phyloP scores from a whole-genome alignment of 768 basidiomycete genomes.

The Pleurotus platypus region DNA sequence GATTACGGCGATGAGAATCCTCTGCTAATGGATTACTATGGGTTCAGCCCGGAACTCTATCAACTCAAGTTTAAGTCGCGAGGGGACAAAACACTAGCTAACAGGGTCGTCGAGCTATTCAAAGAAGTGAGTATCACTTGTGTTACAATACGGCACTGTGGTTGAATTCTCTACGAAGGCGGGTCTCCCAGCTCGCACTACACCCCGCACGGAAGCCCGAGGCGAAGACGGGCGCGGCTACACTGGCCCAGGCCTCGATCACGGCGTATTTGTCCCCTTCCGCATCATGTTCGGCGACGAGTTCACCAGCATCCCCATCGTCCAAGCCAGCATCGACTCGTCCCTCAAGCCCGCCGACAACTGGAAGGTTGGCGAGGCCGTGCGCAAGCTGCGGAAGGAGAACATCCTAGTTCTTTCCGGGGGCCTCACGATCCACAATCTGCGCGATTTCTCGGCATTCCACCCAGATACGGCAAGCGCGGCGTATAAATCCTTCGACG shows the following conservation, averaged over 20 bases:
- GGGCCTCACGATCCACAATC: slow-evolving; percentile 66
- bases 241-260: slow-evolving; percentile 64
- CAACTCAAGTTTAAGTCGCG: slow-evolving; percentile 62
- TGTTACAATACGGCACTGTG: neutral
- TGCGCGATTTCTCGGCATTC: slow-evolving; percentile 51
- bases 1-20: slow-evolving; percentile 79
- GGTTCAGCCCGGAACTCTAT: slow-evolving; percentile 59
- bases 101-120: slow-evolving; percentile 58
- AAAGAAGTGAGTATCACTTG: slow-evolving; percentile 34
- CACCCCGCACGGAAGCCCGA: slow-evolving; percentile 46
- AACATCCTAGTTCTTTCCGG: slow-evolving; percentile 69
- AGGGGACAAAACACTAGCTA: slow-evolving; percentile 55
- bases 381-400: slow-evolving; percentile 57
- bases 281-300: slow-evolving; percentile 72
- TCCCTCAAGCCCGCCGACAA: slow-evolving; percentile 57
- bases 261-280: slow-evolving; percentile 82
- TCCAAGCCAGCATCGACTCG: slow-evolving; percentile 66
- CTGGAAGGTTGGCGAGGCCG: slow-evolving; percentile 62
- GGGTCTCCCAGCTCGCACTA: slow-evolving; percentile 49
- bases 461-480: slow-evolving; percentile 43
- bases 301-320: slow-evolving; percentile 59
- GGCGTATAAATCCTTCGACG: slow-evolving; percentile 52
- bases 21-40: slow-evolving; percentile 71
- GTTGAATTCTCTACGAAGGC: slow-evolving; percentile 29
- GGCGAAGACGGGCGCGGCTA: slow-evolving; percentile 68